These are phyloP conservation scores for Gillenia trifoliata DNA, from an alignment of 306 rosid species.

Conservation along the genomic window DNA sequence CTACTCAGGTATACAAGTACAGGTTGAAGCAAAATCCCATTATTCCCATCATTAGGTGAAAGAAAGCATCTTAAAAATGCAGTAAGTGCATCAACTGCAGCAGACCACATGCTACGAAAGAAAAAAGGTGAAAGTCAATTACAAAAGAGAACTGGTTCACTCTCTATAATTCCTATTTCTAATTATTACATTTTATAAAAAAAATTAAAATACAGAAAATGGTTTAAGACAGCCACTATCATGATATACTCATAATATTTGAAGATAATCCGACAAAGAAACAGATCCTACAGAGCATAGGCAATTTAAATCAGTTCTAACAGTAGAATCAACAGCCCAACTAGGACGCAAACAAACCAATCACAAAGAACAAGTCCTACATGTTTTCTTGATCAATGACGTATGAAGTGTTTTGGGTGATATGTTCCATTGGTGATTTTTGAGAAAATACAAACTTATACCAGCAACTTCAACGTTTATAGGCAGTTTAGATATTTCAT, in stretches of 20 bases:
- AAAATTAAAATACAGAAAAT: neutral
- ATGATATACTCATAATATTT: neutral
- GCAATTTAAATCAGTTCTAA: neutral
- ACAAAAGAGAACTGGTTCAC: neutral
- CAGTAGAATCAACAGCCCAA: neutral
- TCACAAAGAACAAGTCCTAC: neutral
- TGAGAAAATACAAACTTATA: neutral
- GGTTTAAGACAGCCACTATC: neutral
- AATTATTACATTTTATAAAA: no score
- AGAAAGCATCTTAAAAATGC: slow-evolving; percentile 80
- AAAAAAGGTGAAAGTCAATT: slow-evolving; percentile 1
- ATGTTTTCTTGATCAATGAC: neutral
- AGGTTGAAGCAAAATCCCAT: slow-evolving; percentile 81
- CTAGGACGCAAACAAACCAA: neutral
- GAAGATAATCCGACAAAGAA: neutral
- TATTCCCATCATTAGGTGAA: slow-evolving; percentile 43
- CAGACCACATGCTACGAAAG: slow-evolving; percentile 85
- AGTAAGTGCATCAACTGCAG: slow-evolving; percentile 86
- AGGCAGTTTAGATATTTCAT: no score
- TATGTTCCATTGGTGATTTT: neutral
- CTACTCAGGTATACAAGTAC: slow-evolving; percentile 84
- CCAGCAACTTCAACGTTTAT: no score
- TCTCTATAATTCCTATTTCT: no score
- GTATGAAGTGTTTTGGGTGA: neutral
- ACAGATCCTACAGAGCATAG: neutral